Evolutionary conservation across 768 basidiomycete species (phyloP).

Genomic region (Lactarius akahatsu): DNA sequence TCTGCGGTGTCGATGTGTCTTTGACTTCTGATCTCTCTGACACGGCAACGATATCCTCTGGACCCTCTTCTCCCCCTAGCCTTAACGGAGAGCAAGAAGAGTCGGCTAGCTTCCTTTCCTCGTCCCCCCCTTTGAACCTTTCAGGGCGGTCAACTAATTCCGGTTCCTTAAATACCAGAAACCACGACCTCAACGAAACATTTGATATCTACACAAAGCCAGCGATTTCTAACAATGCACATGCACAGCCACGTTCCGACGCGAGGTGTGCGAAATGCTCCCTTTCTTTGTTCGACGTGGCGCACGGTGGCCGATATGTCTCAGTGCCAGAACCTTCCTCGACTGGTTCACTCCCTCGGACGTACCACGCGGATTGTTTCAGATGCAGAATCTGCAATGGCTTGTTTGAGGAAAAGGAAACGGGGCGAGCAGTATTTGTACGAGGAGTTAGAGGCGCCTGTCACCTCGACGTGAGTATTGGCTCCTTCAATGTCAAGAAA

Average conservation of each 20-base stretch:
- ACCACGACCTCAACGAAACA: conserved; percentile 12
- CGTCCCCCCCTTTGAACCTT: conserved; percentile 40
- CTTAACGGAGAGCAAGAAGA: conserved; percentile 21
- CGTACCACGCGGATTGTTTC: conserved; percentile 77
- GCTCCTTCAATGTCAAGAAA: conserved; percentile 20
- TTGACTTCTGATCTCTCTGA: conserved; percentile 62
- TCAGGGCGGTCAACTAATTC: not conserved
- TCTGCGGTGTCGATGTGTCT: conserved; percentile 53
- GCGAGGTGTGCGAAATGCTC: conserved; percentile 61
- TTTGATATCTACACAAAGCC: conserved; percentile 10
- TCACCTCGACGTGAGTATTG: conserved; percentile 55
- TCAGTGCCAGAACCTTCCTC: conserved; percentile 56
- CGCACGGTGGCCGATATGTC: conserved; percentile 63
- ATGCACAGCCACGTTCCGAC: conserved; percentile 37
- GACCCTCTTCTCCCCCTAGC: conserved; percentile 46
- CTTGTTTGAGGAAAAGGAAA: conserved; percentile 57
- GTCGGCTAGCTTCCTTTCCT: conserved; percentile 39
- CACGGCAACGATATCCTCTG: conserved; percentile 52
- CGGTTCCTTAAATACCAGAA: conserved; percentile 11
- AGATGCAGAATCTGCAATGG: conserved; percentile 65
- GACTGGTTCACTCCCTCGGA: conserved; percentile 48
- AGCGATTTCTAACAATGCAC: conserved; percentile 30
- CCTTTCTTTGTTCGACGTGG: conserved; percentile 54
- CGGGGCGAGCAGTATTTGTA: conserved; percentile 71
- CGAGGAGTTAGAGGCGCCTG: conserved; percentile 62